phyloP scores from a whole-genome alignment of 768 basidiomycete species.

The Lactarius akahatsu region DNA sequence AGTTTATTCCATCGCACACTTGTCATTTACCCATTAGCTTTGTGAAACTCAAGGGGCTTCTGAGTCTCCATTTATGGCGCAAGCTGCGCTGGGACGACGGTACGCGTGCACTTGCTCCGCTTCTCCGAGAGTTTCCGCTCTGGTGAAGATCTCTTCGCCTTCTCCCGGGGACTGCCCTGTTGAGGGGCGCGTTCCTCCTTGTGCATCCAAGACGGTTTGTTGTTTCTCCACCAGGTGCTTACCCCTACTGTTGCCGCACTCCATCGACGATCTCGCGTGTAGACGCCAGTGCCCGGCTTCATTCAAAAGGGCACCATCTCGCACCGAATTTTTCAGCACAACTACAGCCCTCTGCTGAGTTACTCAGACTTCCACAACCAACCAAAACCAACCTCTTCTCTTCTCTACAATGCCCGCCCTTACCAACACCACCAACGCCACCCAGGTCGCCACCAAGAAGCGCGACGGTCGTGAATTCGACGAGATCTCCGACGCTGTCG shows the following conservation, averaged over 20 bases:
- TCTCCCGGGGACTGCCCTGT: slow-evolving; percentile 13
- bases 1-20: neutral
- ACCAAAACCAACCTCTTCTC: neutral
- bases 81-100: slow-evolving; percentile 10
- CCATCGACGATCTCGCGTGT: slow-evolving; percentile 17
- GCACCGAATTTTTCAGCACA: slow-evolving; percentile 5
- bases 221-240: neutral
- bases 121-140: slow-evolving; percentile 17
- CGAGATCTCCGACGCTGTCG: slow-evolving; percentile 47
- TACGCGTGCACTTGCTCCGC: neutral
- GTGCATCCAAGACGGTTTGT: slow-evolving; percentile 1
- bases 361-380: slow-evolving; percentile 7
- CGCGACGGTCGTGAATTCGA: slow-evolving; percentile 41
- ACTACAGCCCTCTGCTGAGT: slow-evolving; percentile 8
- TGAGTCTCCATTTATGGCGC: slow-evolving; percentile 10
- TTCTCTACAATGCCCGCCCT: slow-evolving; percentile 22
- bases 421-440: slow-evolving; percentile 4
- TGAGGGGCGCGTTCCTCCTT: neutral
- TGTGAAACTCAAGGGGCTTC: slow-evolving; percentile 16
- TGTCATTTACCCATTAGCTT: slow-evolving; percentile 13
- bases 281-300: slow-evolving; percentile 15
- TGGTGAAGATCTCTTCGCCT: slow-evolving; percentile 14
- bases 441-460: slow-evolving; percentile 4
- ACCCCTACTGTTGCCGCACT: slow-evolving; percentile 1
- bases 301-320: slow-evolving; percentile 20